Evolutionary conservation across 2,329 filamentous ascomycete species (phyloP), one percentile per base, ranked within the genome.

Genomic region (Fusarium nematophilum): DNA sequence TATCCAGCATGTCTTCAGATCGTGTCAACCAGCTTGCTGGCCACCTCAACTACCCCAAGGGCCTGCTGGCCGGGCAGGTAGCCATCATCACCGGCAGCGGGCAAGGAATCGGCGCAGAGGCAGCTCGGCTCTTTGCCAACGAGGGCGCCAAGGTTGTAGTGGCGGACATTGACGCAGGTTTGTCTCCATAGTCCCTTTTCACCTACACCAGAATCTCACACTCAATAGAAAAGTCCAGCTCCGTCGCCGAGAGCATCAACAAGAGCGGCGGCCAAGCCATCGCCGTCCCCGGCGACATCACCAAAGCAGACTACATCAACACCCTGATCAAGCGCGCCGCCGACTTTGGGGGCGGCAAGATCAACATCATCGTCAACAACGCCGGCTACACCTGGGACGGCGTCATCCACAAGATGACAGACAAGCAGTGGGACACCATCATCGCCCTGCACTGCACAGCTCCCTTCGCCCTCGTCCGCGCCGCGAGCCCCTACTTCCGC

Each of bases 371-470:
- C 52, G 90, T 96, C 56, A 96, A 96, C 77, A 96, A 96, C 73
- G 93, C 92, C 1, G 92, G 92, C 34, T 96, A 92, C 77, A 96
- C 93, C 1, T 96, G 92, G 91, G 93, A 97, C 74, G 93, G 90
- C 6, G 92, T 96, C 31, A 92, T 96, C 65, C 91, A 96, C 82
- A 96, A 95, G 83, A 94, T 92, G 82, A 90, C 88, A 13, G 91
- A 96, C 80, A 91, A 91, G 79, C 92, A 96, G 82, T 96, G 91
- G 91, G 90, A 95, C 60, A 93, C 90, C 44, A 96, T 97, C 73
- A 79, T 96, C 25, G 86, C 89, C 17, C 82, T 96, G 40, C 93
- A 96, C 82, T 88, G 85, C 72, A 95, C 91, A 10, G 92, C 90
- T 3, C 93, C 93, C 9, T 96, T 97, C 82, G 89, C 89, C 73